These are phyloP conservation scores for Coprinopsis marcescibilis DNA, from an alignment of 768 basidiomycete species.

Conservation along the genomic window DNA sequence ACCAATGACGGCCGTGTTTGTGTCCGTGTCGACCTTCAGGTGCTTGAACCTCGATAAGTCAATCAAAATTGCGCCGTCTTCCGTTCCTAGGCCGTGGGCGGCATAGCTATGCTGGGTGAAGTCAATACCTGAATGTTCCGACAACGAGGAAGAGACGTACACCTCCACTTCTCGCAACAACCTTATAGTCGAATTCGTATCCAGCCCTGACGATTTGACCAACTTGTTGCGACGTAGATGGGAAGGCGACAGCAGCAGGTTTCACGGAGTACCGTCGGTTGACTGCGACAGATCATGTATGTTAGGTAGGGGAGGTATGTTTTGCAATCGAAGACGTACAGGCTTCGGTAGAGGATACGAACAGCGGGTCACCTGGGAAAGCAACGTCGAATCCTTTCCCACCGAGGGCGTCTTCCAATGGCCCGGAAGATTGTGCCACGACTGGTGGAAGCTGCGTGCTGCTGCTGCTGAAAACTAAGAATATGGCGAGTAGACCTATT, in stretches of 20 bases:
- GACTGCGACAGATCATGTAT: constrained; percentile 13
- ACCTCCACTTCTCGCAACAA: constrained; percentile 37
- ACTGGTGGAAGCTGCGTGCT: too few relatives aligned
- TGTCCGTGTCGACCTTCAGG: constrained; percentile 24
- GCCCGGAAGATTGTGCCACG: too few relatives aligned
- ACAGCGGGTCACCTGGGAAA: neutral
- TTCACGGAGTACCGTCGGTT: constrained; percentile 24
- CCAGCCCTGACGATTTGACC: constrained; percentile 24
- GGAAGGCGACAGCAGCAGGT: constrained; percentile 26
- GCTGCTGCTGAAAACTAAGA: too few relatives aligned
- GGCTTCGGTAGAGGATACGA: neutral
- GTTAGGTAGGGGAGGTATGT: neutral
- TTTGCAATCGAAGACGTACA: too few relatives aligned
- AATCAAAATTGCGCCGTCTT: constrained; percentile 35
- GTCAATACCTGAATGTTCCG: neutral
- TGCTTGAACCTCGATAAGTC: constrained; percentile 33
- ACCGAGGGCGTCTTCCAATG: neutral
- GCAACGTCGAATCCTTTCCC: constrained; percentile 1
- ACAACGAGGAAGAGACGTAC: constrained; percentile 24
- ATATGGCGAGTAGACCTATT: too few relatives aligned
- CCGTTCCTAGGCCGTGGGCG: constrained; percentile 37
- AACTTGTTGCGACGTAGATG: constrained; percentile 23
- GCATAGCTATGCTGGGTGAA: constrained; percentile 34
- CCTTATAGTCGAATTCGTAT: constrained; percentile 20
- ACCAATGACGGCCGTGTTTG: constrained; percentile 29